A percentile compares a stretch with the other conserved stretches of the same genome.
These are phyloP conservation scores for Arachnomyces sp. DNA, from an alignment of 2,329 filamentous ascomycete species.

Conservation along the genomic window DNA sequence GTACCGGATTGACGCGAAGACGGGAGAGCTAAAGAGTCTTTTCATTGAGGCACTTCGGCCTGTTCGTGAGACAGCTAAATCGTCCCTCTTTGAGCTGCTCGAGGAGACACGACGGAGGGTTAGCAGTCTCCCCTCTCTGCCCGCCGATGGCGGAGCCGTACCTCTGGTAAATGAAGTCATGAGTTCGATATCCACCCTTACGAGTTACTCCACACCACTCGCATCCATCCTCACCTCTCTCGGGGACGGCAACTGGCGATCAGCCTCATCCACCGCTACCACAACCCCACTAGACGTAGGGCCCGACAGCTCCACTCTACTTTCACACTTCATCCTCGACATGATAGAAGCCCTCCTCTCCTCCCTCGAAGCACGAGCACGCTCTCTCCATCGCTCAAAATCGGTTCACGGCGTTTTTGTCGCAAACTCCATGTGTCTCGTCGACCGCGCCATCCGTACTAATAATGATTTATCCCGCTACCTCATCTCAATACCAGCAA, in stretches of 20 bases:
- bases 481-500: constrained; percentile 49
- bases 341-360: constrained; percentile 74
- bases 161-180: constrained; percentile 77
- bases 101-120: constrained; percentile 72
- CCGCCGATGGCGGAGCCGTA: constrained; percentile 68
- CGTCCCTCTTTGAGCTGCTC: constrained; percentile 71
- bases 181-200: constrained; percentile 76
- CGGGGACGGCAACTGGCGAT: constrained; percentile 82
- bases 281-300: constrained; percentile 76
- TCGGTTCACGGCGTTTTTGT: constrained; percentile 78
- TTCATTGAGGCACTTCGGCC: constrained; percentile 82
- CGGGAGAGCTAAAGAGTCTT: constrained; percentile 74
- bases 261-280: constrained; percentile 53
- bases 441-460: constrained; percentile 74
- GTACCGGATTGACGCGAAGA: constrained; percentile 68
- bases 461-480: constrained; percentile 65
- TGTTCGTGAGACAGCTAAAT: constrained; percentile 83
- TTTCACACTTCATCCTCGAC: constrained; percentile 82
- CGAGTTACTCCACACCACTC: constrained; percentile 74
- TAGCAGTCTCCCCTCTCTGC: constrained; percentile 56
- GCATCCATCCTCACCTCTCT: constrained; percentile 86
- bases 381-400: constrained; percentile 65
- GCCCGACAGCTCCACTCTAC: constrained; percentile 78
- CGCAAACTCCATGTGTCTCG: constrained; percentile 74
- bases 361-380: constrained; percentile 66